Evolutionary conservation across 2,329 filamentous ascomycete species (phyloP).

Genomic region (Hypocreales sp.): DNA sequence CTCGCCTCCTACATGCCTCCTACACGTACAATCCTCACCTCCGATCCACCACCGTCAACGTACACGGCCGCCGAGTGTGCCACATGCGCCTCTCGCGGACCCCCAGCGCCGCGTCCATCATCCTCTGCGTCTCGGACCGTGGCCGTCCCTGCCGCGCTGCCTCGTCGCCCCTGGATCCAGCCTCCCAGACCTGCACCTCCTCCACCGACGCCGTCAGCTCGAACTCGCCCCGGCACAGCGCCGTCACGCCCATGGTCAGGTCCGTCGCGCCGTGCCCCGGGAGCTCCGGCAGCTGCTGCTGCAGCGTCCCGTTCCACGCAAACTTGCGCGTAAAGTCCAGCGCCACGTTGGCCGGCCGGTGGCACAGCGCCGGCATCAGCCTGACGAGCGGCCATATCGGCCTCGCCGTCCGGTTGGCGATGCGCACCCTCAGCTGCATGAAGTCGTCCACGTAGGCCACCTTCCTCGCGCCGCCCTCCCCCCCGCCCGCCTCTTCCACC

Average conservation of each 20-base stretch:
- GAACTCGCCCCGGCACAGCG: slow-evolving; percentile 67
- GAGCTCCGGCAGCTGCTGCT: slow-evolving; percentile 54
- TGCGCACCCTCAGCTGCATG: slow-evolving; percentile 49
- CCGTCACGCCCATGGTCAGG: slow-evolving; percentile 53
- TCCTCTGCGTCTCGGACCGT: slow-evolving; percentile 37
- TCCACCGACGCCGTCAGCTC: slow-evolving; percentile 71
- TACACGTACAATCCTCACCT: no score
- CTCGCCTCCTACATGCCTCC: no score
- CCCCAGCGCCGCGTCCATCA: slow-evolving; percentile 43
- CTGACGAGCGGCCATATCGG: slow-evolving; percentile 60
- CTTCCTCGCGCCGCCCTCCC: slow-evolving; percentile 7
- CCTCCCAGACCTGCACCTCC: slow-evolving; percentile 47
- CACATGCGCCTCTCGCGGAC: slow-evolving; percentile 46
- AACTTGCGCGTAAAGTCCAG: slow-evolving; percentile 73
- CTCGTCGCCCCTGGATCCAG: slow-evolving; percentile 10
- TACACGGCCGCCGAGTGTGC: slow-evolving; percentile 43
- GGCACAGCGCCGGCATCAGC: slow-evolving; percentile 59
- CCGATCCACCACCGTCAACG: slow-evolving; percentile 31
- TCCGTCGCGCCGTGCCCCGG: slow-evolving; percentile 41
- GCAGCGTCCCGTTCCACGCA: slow-evolving; percentile 71
- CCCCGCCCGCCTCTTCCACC: slow-evolving; percentile 22
- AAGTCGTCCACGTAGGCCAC: slow-evolving; percentile 35
- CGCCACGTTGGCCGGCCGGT: slow-evolving; percentile 55
- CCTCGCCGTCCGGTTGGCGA: slow-evolving; percentile 57
- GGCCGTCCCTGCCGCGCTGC: slow-evolving; percentile 15